Percentiles rank a stretch among this genome's conserved stretches.
Evolutionary conservation across 345 rosid species (phyloP).

Genomic region (Salix exigua): DNA sequence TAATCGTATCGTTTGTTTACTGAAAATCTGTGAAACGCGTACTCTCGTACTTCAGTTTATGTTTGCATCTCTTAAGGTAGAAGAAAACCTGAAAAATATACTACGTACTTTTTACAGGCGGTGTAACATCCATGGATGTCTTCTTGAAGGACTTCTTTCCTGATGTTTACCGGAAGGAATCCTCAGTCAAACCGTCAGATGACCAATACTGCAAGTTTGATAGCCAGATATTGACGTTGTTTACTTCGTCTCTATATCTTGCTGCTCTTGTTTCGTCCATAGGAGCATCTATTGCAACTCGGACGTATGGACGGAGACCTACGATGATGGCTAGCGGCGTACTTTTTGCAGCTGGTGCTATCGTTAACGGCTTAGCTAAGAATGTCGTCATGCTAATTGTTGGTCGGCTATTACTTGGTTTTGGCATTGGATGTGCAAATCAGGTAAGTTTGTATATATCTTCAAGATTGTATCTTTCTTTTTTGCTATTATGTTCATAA

Average conservation of each 20-base stretch:
- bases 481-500: neutral
- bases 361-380: constrained; percentile 27
- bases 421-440: constrained; percentile 36
- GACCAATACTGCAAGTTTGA: constrained; percentile 39
- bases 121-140: constrained; percentile 40
- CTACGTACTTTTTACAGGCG: constrained; percentile 22
- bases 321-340: constrained; percentile 25
- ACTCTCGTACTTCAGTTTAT: neutral
- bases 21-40: neutral
- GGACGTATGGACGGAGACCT: constrained; percentile 17
- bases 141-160: constrained; percentile 40
- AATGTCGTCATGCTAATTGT: constrained; percentile 28
- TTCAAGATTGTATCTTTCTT: neutral
- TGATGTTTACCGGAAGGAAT: constrained; percentile 19
- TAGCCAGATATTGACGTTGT: constrained; percentile 30
- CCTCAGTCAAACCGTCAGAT: constrained; percentile 20
- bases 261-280: constrained; percentile 33
- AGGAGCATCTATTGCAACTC: constrained; percentile 7
- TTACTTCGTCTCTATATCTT: constrained; percentile 40
- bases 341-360: constrained; percentile 29
- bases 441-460: constrained; percentile 24
- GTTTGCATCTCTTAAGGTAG: too few species aligned
- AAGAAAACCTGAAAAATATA: neutral
- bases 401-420: constrained; percentile 35
- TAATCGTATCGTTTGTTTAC: too few species aligned